Evolutionary conservation across 371 early-diverging fungal species (phyloP).

Genomic region (Circinella minor): DNA sequence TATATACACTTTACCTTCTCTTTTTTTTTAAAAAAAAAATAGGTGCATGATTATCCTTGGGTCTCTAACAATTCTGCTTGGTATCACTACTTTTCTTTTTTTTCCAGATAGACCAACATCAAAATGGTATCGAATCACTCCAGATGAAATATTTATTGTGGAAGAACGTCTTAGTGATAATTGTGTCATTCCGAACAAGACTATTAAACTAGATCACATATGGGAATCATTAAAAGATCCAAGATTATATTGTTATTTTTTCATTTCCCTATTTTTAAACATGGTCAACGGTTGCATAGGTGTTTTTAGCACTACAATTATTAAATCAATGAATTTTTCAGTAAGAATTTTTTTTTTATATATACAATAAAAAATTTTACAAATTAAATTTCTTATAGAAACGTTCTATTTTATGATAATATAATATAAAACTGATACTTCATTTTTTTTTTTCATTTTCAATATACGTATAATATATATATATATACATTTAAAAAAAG

Average conservation of each 20-base stretch:
- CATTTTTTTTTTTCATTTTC: too few species aligned
- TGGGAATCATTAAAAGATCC: slow-evolving; percentile 38
- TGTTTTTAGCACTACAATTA: slow-evolving; percentile 32
- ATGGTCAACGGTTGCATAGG: slow-evolving; percentile 38
- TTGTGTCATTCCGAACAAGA: slow-evolving; percentile 28
- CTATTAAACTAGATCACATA: slow-evolving; percentile 35
- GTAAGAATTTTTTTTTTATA: too few species aligned
- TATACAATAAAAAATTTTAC: too few species aligned
- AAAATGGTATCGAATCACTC: slow-evolving; percentile 28
- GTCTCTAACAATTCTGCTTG: slow-evolving; percentile 29
- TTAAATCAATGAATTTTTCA: slow-evolving; percentile 34
- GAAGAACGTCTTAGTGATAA: slow-evolving; percentile 41
- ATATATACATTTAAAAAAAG: too few species aligned
- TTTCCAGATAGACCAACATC: slow-evolving; percentile 44
- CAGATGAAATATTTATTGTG: slow-evolving; percentile 37
- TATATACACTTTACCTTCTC: too few species aligned
- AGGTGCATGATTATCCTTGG: slow-evolving; percentile 53
- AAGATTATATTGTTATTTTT: slow-evolving; percentile 34
- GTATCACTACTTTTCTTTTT: slow-evolving; percentile 37
- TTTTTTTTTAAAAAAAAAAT: too few species aligned
- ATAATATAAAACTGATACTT: too few species aligned
- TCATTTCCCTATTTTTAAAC: slow-evolving; percentile 20
- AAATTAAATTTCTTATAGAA: too few species aligned
- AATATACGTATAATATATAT: too few species aligned
- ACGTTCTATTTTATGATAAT: too few species aligned